phyloP scores from a whole-genome alignment of 192 early-diverging fungal species.

The Paraglomus occultum region DNA sequence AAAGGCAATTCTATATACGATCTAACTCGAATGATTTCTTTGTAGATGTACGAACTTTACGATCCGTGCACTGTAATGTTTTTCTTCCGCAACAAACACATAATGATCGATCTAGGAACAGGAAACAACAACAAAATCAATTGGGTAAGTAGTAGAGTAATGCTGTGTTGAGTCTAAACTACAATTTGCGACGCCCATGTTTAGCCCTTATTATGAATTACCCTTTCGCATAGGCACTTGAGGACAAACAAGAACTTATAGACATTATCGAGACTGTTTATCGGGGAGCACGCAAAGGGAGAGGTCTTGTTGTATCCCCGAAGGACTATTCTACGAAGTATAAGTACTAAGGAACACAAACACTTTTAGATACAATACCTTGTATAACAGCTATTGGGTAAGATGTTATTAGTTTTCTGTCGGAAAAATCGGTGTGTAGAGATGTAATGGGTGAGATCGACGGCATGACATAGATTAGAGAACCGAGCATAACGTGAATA shows the following conservation, averaged over 20 bases:
- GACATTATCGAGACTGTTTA: constrained; percentile 90
- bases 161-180: too few species aligned
- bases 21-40: constrained; percentile 42
- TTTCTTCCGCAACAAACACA: constrained; percentile 94
- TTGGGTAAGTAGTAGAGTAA: constrained; percentile 50
- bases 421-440: too few species aligned
- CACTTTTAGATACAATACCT: background rate
- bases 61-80: constrained; percentile 99
- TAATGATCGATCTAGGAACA: constrained; percentile 98
- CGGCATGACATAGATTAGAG: too few species aligned
- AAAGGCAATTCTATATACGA: background rate
- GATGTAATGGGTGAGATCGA: too few species aligned
- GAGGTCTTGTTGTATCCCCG: constrained; percentile 94
- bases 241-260: constrained; percentile 95
- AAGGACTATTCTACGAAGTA: constrained; percentile 99
- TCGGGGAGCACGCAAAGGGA: constrained; percentile 92
- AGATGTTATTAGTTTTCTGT: too few species aligned
- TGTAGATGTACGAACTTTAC: constrained; percentile 97
- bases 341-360: constrained; percentile 69
- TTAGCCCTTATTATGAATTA: background rate
- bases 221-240: constrained; percentile 51
- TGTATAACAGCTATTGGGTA: background rate
- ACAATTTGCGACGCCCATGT: background rate
- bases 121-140: constrained; percentile 99
- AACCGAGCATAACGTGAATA: too few species aligned